Evolutionary conservation across 768 basidiomycete genomes (phyloP).

Genomic region (Suillus placidus): DNA sequence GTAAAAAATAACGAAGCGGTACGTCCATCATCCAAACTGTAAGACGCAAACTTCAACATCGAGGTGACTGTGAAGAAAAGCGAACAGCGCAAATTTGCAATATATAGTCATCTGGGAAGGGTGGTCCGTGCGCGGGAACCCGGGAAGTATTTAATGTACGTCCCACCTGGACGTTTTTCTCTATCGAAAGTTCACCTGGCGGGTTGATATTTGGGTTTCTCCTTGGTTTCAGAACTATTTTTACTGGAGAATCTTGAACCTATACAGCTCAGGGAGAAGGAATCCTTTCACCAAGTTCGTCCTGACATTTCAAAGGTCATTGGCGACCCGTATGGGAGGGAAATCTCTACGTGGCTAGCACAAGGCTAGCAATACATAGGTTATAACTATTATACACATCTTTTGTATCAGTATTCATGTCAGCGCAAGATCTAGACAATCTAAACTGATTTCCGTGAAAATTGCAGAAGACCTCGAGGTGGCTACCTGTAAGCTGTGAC

Average conservation of each 20-base stretch:
- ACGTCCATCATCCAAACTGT: slow-evolving; percentile 19
- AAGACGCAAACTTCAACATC: slow-evolving; percentile 39
- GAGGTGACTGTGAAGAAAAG: slow-evolving; percentile 44
- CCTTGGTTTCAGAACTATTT: slow-evolving; percentile 19
- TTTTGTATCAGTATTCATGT: not conserved
- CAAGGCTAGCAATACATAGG: not conserved
- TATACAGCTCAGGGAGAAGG: slow-evolving; percentile 56
- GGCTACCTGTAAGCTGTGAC: not conserved
- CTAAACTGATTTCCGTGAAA: not conserved
- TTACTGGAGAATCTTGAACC: slow-evolving; percentile 57
- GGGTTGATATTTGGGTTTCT: slow-evolving; percentile 73
- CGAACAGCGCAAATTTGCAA: slow-evolving; percentile 18
- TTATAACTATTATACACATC: not conserved
- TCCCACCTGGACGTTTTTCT: slow-evolving; percentile 4
- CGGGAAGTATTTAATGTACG: slow-evolving; percentile 13
- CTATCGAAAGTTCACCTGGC: slow-evolving; percentile 74
- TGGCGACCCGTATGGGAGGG: slow-evolving; percentile 68
- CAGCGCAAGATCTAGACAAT: not conserved
- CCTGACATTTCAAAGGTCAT: slow-evolving; percentile 48
- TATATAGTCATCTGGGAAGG: slow-evolving; percentile 27
- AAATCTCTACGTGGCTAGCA: slow-evolving; percentile 31
- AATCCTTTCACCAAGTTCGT: slow-evolving; percentile 70
- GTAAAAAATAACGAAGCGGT: slow-evolving; percentile 28
- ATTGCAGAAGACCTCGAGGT: not conserved
- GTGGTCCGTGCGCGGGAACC: slow-evolving; percentile 60